These are phyloP conservation scores for Symbiodinium natans DNA, from an alignment of 73 alveolate genomes.

Conservation along the genomic window DNA sequence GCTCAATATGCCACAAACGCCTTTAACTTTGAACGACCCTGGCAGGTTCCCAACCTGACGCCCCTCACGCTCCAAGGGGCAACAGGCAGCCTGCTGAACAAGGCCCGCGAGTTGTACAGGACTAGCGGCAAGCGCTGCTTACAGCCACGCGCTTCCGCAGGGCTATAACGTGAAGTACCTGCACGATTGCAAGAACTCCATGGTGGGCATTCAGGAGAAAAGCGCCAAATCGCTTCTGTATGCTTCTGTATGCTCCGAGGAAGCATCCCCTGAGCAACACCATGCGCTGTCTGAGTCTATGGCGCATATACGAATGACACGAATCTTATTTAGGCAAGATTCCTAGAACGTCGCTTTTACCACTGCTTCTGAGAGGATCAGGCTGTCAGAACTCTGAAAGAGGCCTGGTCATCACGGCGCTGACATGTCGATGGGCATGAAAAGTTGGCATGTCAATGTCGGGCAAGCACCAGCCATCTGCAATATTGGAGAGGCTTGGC, in stretches of 20 bases:
- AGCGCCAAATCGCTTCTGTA: too few species aligned
- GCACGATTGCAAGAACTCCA: slow-evolving; percentile 42
- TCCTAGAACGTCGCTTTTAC: too few species aligned
- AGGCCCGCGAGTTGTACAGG: not conserved
- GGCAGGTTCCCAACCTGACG: slow-evolving; percentile 55
- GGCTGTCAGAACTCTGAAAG: not conserved
- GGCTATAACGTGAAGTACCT: slow-evolving; percentile 59
- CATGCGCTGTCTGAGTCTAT: too few species aligned
- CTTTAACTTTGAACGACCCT: not conserved
- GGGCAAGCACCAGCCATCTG: too few species aligned
- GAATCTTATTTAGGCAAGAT: too few species aligned
- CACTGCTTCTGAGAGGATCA: not conserved
- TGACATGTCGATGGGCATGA: too few species aligned
- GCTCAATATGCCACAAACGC: not conserved
- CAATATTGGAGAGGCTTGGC: too few species aligned
- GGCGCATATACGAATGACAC: too few species aligned
- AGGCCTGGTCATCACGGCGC: not conserved
- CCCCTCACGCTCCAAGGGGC: slow-evolving; percentile 39
- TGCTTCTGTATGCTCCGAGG: too few species aligned
- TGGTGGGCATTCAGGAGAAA: slow-evolving; percentile 60
- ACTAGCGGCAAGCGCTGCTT: not conserved
- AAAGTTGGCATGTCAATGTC: too few species aligned
- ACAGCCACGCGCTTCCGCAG: not conserved
- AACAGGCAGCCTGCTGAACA: slow-evolving; percentile 18
- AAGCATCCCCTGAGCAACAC: too few species aligned